Evolutionary conservation across 345 rosid genomes (phyloP), one percentile per base, ranked within the genome.

Genomic region (Abelmoschus esculentus): DNA sequence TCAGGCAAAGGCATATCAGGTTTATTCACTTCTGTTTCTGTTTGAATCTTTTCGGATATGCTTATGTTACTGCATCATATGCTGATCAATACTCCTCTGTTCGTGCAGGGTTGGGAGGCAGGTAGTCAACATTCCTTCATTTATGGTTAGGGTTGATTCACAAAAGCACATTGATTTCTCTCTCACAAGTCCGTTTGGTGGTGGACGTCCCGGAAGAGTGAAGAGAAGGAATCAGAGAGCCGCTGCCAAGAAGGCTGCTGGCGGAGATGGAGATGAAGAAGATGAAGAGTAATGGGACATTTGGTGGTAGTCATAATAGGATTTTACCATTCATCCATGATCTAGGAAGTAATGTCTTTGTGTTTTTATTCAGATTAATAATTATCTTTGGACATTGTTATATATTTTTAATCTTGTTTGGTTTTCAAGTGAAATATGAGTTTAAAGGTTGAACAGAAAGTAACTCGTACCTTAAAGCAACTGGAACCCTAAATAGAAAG

Each of bases 141-240:
- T 87, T 80, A 79, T 87, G 92, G 92, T 85, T 70, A 85, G 89
- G 74, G 77, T 87, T 32, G 92, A 87, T 44, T 85, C 92, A 0
- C 90, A 85, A 72, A 87, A 85, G 70, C 92, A 87, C 81, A 84
- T 87, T 1, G 92, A 87, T 72, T 87, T 87, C 85, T 84, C 90
- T 7, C 67, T 87, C 15, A 87, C 85, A 26, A 87, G 90, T 65
- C 92, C 92, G 38, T 80, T 87, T 3, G 89, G 87, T 7, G 87
- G 89, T 74, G 91, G 89, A 4, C 85, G 92, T 17, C 86, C 90
- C 0, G 92, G 90, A 18, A 83, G 92, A 73, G 92, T 86, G 62
- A 88, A 84, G 89, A 80, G 90, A 84, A 88, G 59, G 83, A 88
- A 88, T 52, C 78, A 75, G 72, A 86, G 74, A 76, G 87, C 92